Evolutionary conservation across 176 grass and related monocot genomes (phyloP).

Genomic region (Lolium multiflorum): DNA sequence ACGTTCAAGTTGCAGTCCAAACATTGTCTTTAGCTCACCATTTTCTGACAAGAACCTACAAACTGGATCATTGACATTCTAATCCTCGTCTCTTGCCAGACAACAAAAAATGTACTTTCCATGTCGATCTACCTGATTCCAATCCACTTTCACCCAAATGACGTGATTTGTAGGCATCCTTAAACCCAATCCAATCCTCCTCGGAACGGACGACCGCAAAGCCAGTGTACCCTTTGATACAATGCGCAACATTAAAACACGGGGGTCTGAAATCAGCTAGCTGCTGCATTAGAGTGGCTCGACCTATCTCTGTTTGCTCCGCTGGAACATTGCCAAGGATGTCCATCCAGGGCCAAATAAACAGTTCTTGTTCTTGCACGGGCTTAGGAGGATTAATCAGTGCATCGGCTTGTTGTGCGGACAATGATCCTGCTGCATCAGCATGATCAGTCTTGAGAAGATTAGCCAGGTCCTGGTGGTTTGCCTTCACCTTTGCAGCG

Average conservation of each 20-base stretch:
- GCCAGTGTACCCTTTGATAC: too few relatives aligned
- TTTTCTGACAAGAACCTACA: slow-evolving; percentile 35
- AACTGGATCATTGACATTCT: slow-evolving; percentile 36
- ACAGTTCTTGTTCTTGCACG: neutral
- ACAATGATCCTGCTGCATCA: slow-evolving; percentile 10
- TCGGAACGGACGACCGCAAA: too few relatives aligned
- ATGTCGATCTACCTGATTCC: too few relatives aligned
- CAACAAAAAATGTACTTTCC: too few relatives aligned
- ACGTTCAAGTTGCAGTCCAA: too few relatives aligned
- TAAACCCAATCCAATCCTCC: too few relatives aligned
- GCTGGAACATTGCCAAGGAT: neutral
- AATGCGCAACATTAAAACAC: too few relatives aligned
- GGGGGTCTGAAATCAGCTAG: slow-evolving; percentile 37
- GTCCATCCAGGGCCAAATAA: neutral
- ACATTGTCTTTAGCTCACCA: too few relatives aligned
- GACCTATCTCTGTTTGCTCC: neutral
- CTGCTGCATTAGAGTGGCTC: slow-evolving; percentile 30
- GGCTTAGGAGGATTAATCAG: slow-evolving; percentile 12
- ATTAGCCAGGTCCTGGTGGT: slow-evolving; percentile 37
- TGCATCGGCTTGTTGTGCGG: neutral
- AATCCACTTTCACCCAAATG: too few relatives aligned
- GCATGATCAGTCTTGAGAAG: slow-evolving; percentile 46
- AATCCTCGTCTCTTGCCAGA: slow-evolving; percentile 11
- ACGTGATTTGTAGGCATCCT: too few relatives aligned
- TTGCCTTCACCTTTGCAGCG: slow-evolving; percentile 45